phyloP scores from a whole-genome alignment of 768 basidiomycete species.

The Dictyophora rubrovolvata region DNA sequence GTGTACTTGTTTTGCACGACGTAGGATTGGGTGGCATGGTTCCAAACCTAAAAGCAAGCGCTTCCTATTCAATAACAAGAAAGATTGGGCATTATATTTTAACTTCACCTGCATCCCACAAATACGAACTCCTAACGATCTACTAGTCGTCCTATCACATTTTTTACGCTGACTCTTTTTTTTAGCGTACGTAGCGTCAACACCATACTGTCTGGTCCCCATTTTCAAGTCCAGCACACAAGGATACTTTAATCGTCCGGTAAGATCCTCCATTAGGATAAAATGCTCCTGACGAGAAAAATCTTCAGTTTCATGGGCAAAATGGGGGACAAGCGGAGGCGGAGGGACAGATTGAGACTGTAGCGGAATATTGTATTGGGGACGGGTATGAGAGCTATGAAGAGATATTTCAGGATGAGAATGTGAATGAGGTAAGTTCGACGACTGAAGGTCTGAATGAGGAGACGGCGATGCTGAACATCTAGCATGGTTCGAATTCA shows the following conservation, averaged over 20 bases:
- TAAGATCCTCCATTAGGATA: slow-evolving; percentile 98
- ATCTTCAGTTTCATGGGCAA: slow-evolving; percentile 26
- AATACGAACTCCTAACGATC: slow-evolving; percentile 80
- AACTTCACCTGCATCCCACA: slow-evolving; percentile 95
- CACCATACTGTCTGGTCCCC: slow-evolving; percentile 99
- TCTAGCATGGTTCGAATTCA: background rate
- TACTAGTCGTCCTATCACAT: slow-evolving; percentile 91
- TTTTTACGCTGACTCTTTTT: slow-evolving; percentile 99
- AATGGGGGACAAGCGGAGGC: slow-evolving; percentile 19
- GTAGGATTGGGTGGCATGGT: slow-evolving; percentile 73
- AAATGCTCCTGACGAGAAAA: slow-evolving; percentile 90
- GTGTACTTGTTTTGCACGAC: slow-evolving; percentile 93
- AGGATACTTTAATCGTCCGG: slow-evolving; percentile 79
- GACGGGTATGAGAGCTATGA: background rate
- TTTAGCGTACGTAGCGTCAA: slow-evolving; percentile 84
- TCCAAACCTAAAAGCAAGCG: slow-evolving; percentile 67
- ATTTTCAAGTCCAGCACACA: slow-evolving; percentile 98
- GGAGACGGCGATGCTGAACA: background rate
- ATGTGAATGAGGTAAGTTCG: slow-evolving; percentile 23
- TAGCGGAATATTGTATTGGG: slow-evolving; percentile 9
- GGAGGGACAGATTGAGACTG: slow-evolving; percentile 18
- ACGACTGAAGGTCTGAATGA: background rate
- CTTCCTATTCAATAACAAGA: slow-evolving; percentile 1
- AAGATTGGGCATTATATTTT: background rate
- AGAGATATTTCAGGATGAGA: slow-evolving; percentile 15